A percentile compares a stretch with the other conserved stretches of the same genome.
Conservation (phyloP, 176 grass and related monocot genomes). For the Lolium multiflorum region DNA sequence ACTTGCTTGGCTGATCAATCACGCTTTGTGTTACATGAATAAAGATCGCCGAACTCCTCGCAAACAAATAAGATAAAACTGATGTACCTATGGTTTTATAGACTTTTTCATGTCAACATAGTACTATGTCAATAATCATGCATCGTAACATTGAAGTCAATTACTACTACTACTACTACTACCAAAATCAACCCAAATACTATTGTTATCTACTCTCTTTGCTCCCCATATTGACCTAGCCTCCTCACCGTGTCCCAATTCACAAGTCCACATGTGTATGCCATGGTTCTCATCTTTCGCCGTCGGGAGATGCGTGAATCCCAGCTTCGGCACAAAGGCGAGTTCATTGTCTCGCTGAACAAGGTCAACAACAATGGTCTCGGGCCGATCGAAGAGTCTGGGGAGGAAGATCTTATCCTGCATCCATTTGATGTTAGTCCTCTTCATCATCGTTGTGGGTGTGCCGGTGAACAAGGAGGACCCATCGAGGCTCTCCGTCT, state of each 20-base stretch:
- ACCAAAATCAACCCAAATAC: slow-evolving; percentile 1
- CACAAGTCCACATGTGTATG: not conserved
- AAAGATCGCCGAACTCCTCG: too few relatives aligned
- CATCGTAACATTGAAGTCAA: not conserved
- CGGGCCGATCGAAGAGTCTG: not conserved
- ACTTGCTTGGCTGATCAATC: too few relatives aligned
- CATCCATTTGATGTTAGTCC: not conserved
- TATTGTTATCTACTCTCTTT: not conserved
- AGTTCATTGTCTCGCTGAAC: not conserved
- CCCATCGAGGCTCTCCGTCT: not conserved
- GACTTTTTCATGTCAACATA: too few relatives aligned
- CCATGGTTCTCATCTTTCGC: not conserved
- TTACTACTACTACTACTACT: not conserved
- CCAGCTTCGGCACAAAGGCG: not conserved
- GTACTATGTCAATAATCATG: too few relatives aligned
- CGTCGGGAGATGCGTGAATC: not conserved
- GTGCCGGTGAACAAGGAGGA: not conserved
- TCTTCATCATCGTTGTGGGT: not conserved
- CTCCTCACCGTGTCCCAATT: not conserved
- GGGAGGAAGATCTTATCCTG: slow-evolving; percentile 1
- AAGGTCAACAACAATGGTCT: not conserved
- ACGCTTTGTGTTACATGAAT: too few relatives aligned
- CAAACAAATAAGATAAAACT: too few relatives aligned
- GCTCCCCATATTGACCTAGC: not conserved
- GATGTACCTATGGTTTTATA: too few relatives aligned